These are phyloP conservation scores for Boletus edulis DNA, from an alignment of 768 basidiomycete genomes.

Conservation along the genomic window DNA sequence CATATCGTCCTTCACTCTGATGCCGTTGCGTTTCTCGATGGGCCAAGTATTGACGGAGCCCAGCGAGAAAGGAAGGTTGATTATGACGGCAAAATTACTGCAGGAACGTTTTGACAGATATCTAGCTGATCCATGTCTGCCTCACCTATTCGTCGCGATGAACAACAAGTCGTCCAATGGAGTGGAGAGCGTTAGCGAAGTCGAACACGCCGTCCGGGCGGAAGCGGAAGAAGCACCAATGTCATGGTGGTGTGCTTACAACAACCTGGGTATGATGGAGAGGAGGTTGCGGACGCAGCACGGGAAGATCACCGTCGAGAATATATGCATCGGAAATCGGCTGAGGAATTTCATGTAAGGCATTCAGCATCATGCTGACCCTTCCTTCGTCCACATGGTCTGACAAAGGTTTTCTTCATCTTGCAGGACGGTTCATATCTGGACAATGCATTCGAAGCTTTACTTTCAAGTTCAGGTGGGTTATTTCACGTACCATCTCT, in stretches of 20 bases:
- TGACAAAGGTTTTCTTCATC: background rate
- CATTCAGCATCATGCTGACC: background rate
- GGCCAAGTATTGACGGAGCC: background rate
- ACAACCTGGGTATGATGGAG: slow-evolving; percentile 14
- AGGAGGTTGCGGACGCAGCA: slow-evolving; percentile 7
- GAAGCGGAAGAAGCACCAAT: background rate
- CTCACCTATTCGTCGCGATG: slow-evolving; percentile 6
- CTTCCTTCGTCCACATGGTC: background rate
- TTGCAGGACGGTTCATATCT: slow-evolving; percentile 14
- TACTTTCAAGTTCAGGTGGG: slow-evolving; percentile 14
- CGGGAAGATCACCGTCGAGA: background rate
- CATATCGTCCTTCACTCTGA: slow-evolving; percentile 10
- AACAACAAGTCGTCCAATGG: background rate
- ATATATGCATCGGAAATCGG: slow-evolving; percentile 9
- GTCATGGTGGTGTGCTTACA: slow-evolving; percentile 9
- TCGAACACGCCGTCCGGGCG: background rate
- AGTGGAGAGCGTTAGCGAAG: background rate
- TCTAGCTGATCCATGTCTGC: slow-evolving; percentile 13
- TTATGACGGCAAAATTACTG: slow-evolving; percentile 10
- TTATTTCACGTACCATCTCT: background rate
- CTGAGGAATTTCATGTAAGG: slow-evolving; percentile 9
- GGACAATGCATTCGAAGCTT: slow-evolving; percentile 18
- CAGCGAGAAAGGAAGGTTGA: slow-evolving; percentile 9
- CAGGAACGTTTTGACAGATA: slow-evolving; percentile 13
- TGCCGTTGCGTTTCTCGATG: slow-evolving; percentile 21